phyloP scores from a whole-genome alignment of 2,329 filamentous ascomycete genomes.

The Neofusicoccum sp. region DNA sequence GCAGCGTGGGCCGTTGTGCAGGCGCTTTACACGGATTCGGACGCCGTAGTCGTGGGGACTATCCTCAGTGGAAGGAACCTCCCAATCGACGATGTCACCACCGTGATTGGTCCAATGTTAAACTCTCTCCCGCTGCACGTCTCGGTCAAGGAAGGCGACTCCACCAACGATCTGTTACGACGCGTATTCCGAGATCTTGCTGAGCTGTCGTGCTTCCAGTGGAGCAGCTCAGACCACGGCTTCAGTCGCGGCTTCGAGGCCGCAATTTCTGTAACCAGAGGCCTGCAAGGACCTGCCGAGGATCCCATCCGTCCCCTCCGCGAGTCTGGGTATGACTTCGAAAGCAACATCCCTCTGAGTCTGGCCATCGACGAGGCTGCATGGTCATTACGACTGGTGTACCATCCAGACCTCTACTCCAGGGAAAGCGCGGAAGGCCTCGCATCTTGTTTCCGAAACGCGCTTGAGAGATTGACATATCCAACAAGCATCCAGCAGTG shows the following conservation, averaged over 20 bases:
- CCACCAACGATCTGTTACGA: background rate
- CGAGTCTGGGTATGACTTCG: background rate
- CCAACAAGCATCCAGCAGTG: background rate
- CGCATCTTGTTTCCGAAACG: background rate
- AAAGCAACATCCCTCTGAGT: background rate
- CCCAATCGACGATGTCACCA: constrained; percentile 27
- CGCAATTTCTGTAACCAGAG: background rate
- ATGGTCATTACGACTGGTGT: background rate
- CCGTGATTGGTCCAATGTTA: constrained; percentile 36
- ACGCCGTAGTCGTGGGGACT: constrained; percentile 34
- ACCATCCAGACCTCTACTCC: background rate
- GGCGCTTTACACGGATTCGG: constrained; percentile 29
- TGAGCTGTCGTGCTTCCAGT: constrained; percentile 9
- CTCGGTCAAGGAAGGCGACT: background rate
- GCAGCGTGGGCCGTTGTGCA: constrained; percentile 41
- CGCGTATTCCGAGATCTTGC: background rate
- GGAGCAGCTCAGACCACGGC: constrained; percentile 24
- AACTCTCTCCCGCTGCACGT: constrained; percentile 28
- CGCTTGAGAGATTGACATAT: constrained; percentile 1
- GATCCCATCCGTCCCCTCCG: background rate
- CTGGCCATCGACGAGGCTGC: background rate
- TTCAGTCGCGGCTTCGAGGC: constrained; percentile 1
- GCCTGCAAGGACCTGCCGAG: background rate
- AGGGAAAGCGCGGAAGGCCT: background rate
- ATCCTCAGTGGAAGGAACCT: constrained; percentile 37